These are phyloP conservation scores for Rhazya stricta DNA, from an alignment of 257 asterid genomes.

Conservation along the genomic window DNA sequence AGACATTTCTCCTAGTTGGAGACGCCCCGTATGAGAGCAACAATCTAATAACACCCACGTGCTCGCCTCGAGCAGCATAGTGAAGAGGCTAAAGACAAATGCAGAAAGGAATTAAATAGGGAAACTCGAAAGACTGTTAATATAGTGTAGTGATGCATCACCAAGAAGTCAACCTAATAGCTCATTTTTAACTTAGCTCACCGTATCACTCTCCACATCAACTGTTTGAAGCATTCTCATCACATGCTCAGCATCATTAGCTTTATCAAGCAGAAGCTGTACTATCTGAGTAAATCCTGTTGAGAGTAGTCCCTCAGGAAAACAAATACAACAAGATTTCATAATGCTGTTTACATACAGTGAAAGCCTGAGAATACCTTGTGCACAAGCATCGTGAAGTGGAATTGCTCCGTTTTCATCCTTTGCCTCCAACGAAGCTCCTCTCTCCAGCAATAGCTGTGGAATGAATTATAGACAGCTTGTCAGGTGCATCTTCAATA, in stretches of 20 bases:
- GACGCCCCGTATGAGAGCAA: constrained; percentile 64
- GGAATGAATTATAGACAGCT: background rate
- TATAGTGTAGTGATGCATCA: background rate
- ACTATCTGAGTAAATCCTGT: constrained; percentile 66
- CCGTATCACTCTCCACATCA: constrained; percentile 82
- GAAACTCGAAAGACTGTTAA: background rate
- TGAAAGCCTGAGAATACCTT: constrained; percentile 37
- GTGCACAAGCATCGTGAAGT: constrained; percentile 89
- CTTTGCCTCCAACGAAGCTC: constrained; percentile 62
- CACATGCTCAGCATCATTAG: constrained; percentile 44
- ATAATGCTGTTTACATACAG: background rate
- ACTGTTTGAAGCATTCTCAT: constrained; percentile 64
- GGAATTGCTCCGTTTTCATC: constrained; percentile 84
- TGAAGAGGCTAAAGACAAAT: constrained; percentile 60
- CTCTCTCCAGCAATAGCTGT: constrained; percentile 71
- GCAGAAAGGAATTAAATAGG: background rate
- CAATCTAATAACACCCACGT: constrained; percentile 41
- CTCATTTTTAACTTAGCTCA: constrained; percentile 34
- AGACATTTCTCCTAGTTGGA: constrained; percentile 42
- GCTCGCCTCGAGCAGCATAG: constrained; percentile 88
- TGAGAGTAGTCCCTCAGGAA: constrained; percentile 7
- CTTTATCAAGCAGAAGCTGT: constrained; percentile 42
- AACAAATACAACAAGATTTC: background rate
- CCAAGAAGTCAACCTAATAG: background rate
- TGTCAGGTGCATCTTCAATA: no score